Conservation (phyloP, 139 green algal species). For the Closterium sp. region DNA sequence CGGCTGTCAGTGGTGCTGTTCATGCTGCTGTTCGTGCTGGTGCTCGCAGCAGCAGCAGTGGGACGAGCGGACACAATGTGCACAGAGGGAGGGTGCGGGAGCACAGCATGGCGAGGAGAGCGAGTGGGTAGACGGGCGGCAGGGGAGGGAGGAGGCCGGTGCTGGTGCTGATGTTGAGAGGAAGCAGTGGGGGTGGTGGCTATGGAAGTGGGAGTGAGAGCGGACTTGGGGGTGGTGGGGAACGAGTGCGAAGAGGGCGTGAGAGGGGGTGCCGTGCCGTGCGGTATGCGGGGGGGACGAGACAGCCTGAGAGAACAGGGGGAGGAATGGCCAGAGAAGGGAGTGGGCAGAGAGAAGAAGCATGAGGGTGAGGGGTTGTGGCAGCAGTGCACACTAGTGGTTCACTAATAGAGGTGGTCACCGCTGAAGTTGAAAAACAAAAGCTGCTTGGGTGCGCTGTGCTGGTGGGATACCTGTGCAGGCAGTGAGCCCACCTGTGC, state of each 20-base stretch:
- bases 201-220: not conserved
- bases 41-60: not conserved
- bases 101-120: not conserved
- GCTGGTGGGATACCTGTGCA: not conserved
- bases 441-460: no score
- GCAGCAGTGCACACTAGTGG: not conserved
- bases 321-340: not conserved
- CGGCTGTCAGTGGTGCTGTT: not conserved
- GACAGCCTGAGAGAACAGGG: not conserved
- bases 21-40: not conserved
- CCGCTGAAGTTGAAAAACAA: no score
- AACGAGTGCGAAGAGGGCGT: no score
- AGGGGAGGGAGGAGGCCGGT: not conserved
- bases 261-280: not conserved
- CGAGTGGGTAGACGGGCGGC: not conserved
- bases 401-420: no score
- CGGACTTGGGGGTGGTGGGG: not conserved
- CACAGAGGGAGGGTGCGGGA: not conserved
- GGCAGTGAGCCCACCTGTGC: constrained; percentile 17
- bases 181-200: not conserved
- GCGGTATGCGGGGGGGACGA: not conserved
- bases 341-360: not conserved
- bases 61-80: not conserved
- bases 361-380: not conserved
- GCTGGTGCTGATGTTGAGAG: not conserved